These are phyloP conservation scores for Fusarium sp. DNA, from an alignment of 2,329 filamentous ascomycete species.

Conservation along the genomic window DNA sequence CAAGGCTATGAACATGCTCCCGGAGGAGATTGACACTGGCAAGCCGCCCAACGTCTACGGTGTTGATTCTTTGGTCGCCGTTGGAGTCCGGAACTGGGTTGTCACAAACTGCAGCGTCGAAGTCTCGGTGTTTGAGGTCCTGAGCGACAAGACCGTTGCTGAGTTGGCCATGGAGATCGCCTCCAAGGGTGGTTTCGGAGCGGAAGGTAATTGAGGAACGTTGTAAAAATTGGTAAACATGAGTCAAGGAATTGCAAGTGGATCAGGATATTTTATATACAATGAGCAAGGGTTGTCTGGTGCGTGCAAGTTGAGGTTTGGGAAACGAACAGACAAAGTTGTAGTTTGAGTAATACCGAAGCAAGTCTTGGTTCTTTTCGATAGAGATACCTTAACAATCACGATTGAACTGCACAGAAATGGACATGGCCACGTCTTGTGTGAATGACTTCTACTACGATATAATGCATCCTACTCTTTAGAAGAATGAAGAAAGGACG, in stretches of 20 bases:
- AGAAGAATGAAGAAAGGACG: background rate
- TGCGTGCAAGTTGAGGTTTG: background rate
- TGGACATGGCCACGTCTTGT: background rate
- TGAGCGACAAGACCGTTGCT: conserved; percentile 57
- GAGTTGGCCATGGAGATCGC: conserved; percentile 55
- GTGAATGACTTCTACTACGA: background rate
- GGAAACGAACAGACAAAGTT: background rate
- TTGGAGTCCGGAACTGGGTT: conserved; percentile 66
- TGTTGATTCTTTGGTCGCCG: conserved; percentile 65
- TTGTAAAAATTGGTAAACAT: background rate
- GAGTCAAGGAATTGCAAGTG: background rate
- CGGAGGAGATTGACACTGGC: conserved; percentile 58
- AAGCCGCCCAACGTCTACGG: conserved; percentile 60
- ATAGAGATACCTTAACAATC: background rate
- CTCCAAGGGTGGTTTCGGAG: conserved; percentile 48
- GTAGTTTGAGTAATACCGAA: background rate
- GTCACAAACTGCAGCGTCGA: conserved; percentile 57
- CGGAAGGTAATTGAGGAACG: conserved; percentile 15
- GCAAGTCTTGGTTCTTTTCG: background rate
- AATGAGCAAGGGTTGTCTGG: background rate
- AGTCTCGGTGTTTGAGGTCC: conserved; percentile 61
- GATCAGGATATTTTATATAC: conserved; percentile 6
- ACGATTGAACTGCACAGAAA: background rate
- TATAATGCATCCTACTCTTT: background rate
- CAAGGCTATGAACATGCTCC: conserved; percentile 59